Conservation (phyloP, 2,329 filamentous ascomycete species). For the Thyridium curvatum region DNA sequence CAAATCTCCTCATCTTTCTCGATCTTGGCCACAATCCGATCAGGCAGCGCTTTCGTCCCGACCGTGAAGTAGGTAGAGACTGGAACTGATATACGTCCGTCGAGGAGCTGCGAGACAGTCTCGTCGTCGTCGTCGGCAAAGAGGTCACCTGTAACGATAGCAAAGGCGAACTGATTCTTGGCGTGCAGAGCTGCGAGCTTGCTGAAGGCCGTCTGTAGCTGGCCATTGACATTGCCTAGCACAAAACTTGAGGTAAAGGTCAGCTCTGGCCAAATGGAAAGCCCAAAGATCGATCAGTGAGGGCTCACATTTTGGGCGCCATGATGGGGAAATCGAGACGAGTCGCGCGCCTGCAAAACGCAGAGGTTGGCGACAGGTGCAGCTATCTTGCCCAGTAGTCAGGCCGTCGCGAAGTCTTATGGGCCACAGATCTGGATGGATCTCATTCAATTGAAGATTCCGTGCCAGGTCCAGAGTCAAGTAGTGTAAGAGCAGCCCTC, state of each 20-base stretch:
- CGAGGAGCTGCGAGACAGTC: slow-evolving; percentile 56
- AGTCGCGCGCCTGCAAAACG: no score
- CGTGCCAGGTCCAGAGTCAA: no score
- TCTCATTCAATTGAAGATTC: no score
- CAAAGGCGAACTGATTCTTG: slow-evolving; percentile 85
- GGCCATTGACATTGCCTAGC: slow-evolving; percentile 75
- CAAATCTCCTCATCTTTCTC: slow-evolving; percentile 71
- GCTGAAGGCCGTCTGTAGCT: slow-evolving; percentile 66
- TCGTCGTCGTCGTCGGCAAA: slow-evolving; percentile 59
- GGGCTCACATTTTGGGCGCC: slow-evolving; percentile 6
- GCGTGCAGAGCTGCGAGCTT: slow-evolving; percentile 76
- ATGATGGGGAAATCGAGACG: not conserved
- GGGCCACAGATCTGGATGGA: no score
- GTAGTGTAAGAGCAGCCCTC: no score
- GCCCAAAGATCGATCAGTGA: no score
- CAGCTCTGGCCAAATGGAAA: no score
- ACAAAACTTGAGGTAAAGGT: slow-evolving; percentile 53
- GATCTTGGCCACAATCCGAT: slow-evolving; percentile 64
- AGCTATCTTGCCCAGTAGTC: no score
- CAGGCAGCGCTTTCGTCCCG: slow-evolving; percentile 66
- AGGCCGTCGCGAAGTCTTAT: no score
- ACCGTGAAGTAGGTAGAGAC: slow-evolving; percentile 89
- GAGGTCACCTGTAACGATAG: slow-evolving; percentile 76
- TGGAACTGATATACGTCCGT: slow-evolving; percentile 67
- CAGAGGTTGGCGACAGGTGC: no score